Evolutionary conservation across 129 eudicot species (phyloP), one percentile per base, ranked within the genome.

Genomic region (Flaveria robusta): DNA sequence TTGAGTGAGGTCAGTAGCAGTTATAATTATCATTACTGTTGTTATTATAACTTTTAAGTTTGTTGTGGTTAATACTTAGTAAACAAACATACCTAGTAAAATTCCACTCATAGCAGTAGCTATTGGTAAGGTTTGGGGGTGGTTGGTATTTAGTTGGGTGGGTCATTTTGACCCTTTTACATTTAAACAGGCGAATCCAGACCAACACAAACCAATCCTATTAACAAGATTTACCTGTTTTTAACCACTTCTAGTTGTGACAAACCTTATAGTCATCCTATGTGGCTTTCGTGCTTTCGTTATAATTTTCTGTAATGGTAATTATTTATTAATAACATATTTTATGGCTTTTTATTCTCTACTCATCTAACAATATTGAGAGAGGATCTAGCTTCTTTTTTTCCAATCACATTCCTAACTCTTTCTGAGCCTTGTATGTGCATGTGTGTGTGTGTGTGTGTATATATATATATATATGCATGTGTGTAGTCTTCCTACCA

Each of bases 1-100:
- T 79, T 94, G 79, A 94, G 99, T 85, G 99, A 94, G 97, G 99
- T 94, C 74, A 69, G 86, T 66, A 52, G 43, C 68, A 27, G 15
- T 29, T 63, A 27, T 60, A 24, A 22, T 9, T 62, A 22, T 24
- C 12, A 60, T 27, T 22, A 5, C 23, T 56, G 9, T 55, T 56
- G 1, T 20, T 56, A 7, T 63, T 29, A 27, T 59, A 11, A 14
- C 15, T 62, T 14, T 26, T 62, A 27, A 14, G 68, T 62, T 14
- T 59, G n/a, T 59, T 59, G 66, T 23, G 37, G 37, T 52, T 52
- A 52, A 22, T 52, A 52, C 22, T 19, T 52, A 20, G 23, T 55
- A 19, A 6, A 51, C 47, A 42, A 42, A 42, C 47, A 42, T 42
- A 42, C 47, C 47, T 1, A 42, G 47, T 42, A 7, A 42, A 42